Percentiles rank a stretch among this genome's conserved stretches.
These are phyloP conservation scores for Rhizopogon vesiculosus DNA, from an alignment of 768 basidiomycete species.

Conservation along the genomic window DNA sequence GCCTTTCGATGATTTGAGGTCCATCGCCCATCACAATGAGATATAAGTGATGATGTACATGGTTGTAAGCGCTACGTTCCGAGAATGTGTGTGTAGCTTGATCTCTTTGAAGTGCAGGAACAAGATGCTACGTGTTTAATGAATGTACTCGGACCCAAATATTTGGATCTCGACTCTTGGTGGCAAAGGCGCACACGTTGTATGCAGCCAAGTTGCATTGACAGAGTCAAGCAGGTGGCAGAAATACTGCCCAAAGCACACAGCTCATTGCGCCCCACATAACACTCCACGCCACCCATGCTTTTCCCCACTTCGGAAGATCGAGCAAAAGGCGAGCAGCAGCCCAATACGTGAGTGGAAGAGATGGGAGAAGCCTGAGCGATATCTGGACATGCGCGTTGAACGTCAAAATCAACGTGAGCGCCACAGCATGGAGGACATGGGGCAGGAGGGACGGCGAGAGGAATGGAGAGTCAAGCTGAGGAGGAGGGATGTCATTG, in stretches of 20 bases:
- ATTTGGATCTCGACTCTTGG: no score
- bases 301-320: constrained; percentile 40
- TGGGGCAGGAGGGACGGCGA: constrained; percentile 54
- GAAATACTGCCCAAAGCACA: constrained; percentile 78
- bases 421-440: constrained; percentile 64
- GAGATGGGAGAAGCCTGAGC: constrained; percentile 67
- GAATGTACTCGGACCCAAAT: no score
- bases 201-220: neutral
- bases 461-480: constrained; percentile 29
- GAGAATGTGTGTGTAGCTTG: no score
- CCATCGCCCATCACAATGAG: neutral
- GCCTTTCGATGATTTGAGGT: neutral
- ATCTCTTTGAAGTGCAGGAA: no score
- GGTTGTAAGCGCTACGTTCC: neutral
- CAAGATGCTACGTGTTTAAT: no score
- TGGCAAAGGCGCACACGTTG: neutral
- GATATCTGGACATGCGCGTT: constrained; percentile 86
- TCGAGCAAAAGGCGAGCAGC: constrained; percentile 62
- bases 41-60: neutral
- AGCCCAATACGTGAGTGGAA: constrained; percentile 86
- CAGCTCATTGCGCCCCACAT: constrained; percentile 70
- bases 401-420: constrained; percentile 64
- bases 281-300: constrained; percentile 76
- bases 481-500: neutral
- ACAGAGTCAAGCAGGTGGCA: constrained; percentile 82